Base-by-base conservation (phyloP, 2,329 filamentous ascomycete genomes). In the Acephala macrosclerotiorum region DNA sequence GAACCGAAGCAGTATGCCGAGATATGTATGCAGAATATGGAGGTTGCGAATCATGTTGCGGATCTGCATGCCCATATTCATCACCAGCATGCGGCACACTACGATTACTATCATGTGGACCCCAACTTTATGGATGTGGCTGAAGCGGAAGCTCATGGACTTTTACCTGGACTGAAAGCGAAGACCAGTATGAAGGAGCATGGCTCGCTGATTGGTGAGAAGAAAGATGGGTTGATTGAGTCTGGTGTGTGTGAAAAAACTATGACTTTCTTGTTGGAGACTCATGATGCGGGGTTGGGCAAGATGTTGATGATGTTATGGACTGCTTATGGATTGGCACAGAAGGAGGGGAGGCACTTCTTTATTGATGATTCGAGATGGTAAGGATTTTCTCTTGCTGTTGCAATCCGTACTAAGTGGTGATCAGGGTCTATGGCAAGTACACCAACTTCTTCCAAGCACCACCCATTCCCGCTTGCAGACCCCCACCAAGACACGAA, bases 321-420 rank as follows among this genome's bases (percentile, higher is more conserved):
- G 93, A 90, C 91, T 73, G 90, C 92, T 29, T 96, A 96, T 75
- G 92, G 92, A 3, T 80, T 96, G 61, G 92, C 93, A 1, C 83
- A 90, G 75, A 85, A 89, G 66, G 91, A 96, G 75, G 87, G 86
- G 16, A 84, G 93, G 26, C 83, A 88, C 0, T 96, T 97, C 78
- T 96, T 97, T 79, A 83, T 97, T 68, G 92, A 96, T 72, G 93
- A 97, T 78, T 88, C 90, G 7, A 85, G 90, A 70, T 97, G 94
- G 85, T 83, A 77, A 63, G 77, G 69, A 33, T 35, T 25, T 33
- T n/a, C 40, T 36, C 3, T 22, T 64, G 22, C 16, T 35, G 26
- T 12, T n/a, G 4, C 14, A 35, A 18, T 29, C 35, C 60, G 58
- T 61, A 45, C 68, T 72, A n/a, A 74, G 66, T 72, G 14, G 73